Evolutionary conservation across 345 rosid genomes (phyloP).

Genomic region (Sapria himalayana): DNA sequence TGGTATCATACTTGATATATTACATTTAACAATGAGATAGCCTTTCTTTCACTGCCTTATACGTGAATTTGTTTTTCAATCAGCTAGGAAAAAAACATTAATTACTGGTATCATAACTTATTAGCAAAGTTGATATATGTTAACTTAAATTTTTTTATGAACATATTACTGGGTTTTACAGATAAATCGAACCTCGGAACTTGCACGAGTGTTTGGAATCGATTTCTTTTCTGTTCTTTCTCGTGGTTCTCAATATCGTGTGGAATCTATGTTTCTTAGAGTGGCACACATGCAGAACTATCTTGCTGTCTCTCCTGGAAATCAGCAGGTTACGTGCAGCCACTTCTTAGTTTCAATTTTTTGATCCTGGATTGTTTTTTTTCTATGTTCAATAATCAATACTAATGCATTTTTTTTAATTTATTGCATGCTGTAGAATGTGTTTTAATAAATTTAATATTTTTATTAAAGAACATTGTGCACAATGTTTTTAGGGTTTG

Average conservation of each 20-base stretch:
- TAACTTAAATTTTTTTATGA: too few relatives aligned
- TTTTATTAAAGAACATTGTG: too few relatives aligned
- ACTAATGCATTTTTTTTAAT: background rate
- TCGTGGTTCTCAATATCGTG: slow-evolving; percentile 94
- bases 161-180: too few relatives aligned
- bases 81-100: too few relatives aligned
- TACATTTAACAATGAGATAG: too few relatives aligned
- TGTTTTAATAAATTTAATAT: background rate
- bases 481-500: too few relatives aligned
- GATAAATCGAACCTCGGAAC: slow-evolving; percentile 94
- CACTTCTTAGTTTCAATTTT: too few relatives aligned
- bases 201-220: slow-evolving; percentile 92
- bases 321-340: slow-evolving; percentile 66
- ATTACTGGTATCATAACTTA: too few relatives aligned
- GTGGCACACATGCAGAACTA: slow-evolving; percentile 90
- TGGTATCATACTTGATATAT: too few relatives aligned
- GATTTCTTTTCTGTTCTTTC: slow-evolving; percentile 97
- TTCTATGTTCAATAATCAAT: background rate
- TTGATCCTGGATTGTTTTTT: slow-evolving; percentile 4
- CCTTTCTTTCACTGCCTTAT: too few relatives aligned
- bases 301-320: slow-evolving; percentile 89
- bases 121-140: too few relatives aligned
- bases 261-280: slow-evolving; percentile 91
- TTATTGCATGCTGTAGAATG: background rate
- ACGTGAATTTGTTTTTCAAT: too few relatives aligned